These are phyloP conservation scores for Fusarium sp. DNA, from an alignment of 2,329 filamentous ascomycete genomes.

Conservation along the genomic window DNA sequence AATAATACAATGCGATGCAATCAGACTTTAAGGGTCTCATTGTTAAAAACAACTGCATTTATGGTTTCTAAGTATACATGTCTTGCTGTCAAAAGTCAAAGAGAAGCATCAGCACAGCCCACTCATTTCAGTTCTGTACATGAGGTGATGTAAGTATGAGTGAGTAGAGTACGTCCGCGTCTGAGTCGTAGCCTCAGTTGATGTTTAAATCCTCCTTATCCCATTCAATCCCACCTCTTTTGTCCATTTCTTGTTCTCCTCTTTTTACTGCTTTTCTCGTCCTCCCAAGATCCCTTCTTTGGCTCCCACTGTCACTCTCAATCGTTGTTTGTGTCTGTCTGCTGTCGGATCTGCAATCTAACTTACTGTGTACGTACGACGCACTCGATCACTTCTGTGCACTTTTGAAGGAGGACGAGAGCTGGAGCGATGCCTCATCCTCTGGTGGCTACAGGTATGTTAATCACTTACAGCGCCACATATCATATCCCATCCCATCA, in stretches of 20 bases:
- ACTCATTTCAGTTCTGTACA: not conserved
- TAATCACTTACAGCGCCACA: not conserved
- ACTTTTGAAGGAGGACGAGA: not conserved
- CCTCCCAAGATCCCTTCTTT: not conserved
- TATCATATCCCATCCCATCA: not conserved
- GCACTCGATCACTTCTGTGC: conserved; percentile 3
- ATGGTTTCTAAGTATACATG: not conserved
- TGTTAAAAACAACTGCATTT: not conserved
- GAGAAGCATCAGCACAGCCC: conserved; percentile 23
- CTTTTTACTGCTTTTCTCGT: not conserved
- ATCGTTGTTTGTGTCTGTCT: not conserved
- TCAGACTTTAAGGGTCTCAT: not conserved
- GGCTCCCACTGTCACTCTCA: not conserved
- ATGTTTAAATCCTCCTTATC: conserved; percentile 21
- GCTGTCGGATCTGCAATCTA: not conserved
- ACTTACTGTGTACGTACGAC: not conserved
- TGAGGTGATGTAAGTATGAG: not conserved
- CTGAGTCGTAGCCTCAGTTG: conserved; percentile 19
- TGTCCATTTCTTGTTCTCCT: not conserved
- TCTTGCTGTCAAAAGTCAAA: not conserved
- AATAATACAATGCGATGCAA: not conserved
- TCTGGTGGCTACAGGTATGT: conserved; percentile 39
- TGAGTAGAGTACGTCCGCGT: conserved; percentile 13
- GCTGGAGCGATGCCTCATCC: conserved; percentile 35
- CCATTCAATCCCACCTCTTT: conserved; percentile 12